Evolutionary conservation across 495 filamentous ascomycete genomes (phyloP).

Genomic region (Aspergillus panamensis): DNA sequence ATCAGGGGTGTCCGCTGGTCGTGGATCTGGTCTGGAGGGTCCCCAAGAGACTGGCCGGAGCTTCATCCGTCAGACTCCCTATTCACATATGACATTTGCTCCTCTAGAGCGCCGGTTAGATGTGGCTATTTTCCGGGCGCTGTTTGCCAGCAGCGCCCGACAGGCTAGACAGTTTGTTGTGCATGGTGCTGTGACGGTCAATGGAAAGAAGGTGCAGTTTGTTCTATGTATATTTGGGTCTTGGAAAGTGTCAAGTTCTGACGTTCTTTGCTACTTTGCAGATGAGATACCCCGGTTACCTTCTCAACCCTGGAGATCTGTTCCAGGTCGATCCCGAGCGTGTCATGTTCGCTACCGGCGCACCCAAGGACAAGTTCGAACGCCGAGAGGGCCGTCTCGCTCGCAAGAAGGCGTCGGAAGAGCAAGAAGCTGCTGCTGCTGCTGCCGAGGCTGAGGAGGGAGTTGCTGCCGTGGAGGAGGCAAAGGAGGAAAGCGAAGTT

Average conservation of each 20-base stretch:
- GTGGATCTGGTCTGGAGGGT: slow-evolving; percentile 66
- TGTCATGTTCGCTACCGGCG: slow-evolving; percentile 83
- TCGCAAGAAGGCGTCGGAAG: slow-evolving; percentile 26
- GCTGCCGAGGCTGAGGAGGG: slow-evolving; percentile 23
- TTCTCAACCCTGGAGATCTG: slow-evolving; percentile 95
- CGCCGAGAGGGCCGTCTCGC: slow-evolving; percentile 39
- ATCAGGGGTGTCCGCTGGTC: slow-evolving; percentile 71
- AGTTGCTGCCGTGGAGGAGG: slow-evolving; percentile 28
- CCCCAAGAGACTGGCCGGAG: neutral
- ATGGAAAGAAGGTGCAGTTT: slow-evolving; percentile 79
- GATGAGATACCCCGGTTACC: slow-evolving; percentile 92
- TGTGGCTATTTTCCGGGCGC: slow-evolving; percentile 81
- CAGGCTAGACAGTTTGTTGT: slow-evolving; percentile 93
- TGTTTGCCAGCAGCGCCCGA: slow-evolving; percentile 92
- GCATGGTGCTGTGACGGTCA: slow-evolving; percentile 90
- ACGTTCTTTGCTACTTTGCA: slow-evolving; percentile 30
- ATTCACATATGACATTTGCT: slow-evolving; percentile 89
- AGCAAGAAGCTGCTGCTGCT: slow-evolving; percentile 21
- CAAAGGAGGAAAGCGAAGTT: slow-evolving; percentile 24
- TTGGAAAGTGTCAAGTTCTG: neutral
- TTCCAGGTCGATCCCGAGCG: slow-evolving; percentile 90
- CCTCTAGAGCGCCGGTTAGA: slow-evolving; percentile 88
- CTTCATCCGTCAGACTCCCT: slow-evolving; percentile 56
- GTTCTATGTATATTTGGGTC: neutral
- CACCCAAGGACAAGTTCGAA: slow-evolving; percentile 55